Conservation (phyloP, 306 rosid genomes). For the Fragaria iinumae region DNA sequence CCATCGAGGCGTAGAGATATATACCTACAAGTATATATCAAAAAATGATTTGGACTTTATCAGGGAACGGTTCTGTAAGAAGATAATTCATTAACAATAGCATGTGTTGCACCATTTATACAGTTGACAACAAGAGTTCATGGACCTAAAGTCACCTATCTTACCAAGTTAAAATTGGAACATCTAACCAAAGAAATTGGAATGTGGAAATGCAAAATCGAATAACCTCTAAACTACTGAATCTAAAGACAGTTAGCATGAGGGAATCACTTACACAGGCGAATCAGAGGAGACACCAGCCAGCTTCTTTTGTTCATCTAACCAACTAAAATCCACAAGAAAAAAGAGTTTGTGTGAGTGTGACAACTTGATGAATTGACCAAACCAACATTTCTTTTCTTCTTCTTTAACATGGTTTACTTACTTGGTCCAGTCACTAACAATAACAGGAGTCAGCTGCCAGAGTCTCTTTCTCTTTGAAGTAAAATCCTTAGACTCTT, state of each 20-base stretch:
- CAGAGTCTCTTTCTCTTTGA: conserved; percentile 77
- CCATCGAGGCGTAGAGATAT: conserved; percentile 89
- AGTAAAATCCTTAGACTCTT: conserved; percentile 45
- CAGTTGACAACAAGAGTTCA: not conserved
- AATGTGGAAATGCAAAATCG: not conserved
- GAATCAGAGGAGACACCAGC: conserved; percentile 81
- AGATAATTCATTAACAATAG: not conserved
- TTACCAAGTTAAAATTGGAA: not conserved
- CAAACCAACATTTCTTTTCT: not conserved
- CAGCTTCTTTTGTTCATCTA: conserved; percentile 83
- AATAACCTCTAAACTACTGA: not conserved
- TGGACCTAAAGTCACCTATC: not conserved
- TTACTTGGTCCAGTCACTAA: conserved; percentile 74
- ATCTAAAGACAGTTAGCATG: conserved; percentile 5
- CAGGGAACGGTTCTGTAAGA: not conserved
- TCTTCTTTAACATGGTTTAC: conserved; percentile 22
- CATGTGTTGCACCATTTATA: not conserved
- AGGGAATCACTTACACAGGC: conserved; percentile 69
- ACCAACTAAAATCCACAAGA: conserved; percentile 54
- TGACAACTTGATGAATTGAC: conserved; percentile 7
- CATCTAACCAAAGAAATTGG: not conserved
- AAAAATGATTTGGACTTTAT: not conserved
- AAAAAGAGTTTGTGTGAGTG: not conserved
- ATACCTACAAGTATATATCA: conserved; percentile 47
- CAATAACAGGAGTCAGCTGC: conserved; percentile 65